Percentiles rank a stretch among this genome's conserved stretches.
phyloP scores from a whole-genome alignment of 139 green algal genomes.

The Mychonastes homosphaera region DNA sequence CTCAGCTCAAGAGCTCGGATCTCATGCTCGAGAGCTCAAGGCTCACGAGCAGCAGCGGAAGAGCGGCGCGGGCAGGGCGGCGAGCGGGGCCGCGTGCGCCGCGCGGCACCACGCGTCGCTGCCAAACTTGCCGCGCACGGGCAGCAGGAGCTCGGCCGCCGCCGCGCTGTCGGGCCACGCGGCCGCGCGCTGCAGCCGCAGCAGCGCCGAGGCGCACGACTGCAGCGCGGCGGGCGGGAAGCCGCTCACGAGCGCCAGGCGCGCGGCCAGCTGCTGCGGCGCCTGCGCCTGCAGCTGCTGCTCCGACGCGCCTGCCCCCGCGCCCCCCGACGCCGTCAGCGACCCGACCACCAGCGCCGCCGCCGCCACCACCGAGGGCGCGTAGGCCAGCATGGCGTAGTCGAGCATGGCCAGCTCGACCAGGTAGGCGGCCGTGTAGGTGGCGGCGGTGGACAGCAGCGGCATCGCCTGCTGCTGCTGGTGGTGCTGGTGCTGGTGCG shows the following conservation, averaged over 20 bases:
- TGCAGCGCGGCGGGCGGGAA: constrained; percentile 4
- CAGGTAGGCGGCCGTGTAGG: background rate
- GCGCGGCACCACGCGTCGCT: too few relatives aligned
- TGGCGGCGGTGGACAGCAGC: background rate
- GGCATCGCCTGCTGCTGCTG: background rate
- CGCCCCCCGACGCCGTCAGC: background rate
- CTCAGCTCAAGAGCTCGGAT: too few relatives aligned
- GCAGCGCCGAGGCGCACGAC: constrained; percentile 4
- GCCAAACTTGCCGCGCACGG: constrained; percentile 19
- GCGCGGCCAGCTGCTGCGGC: background rate
- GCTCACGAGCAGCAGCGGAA: too few relatives aligned
- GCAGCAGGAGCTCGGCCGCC: constrained; percentile 1
- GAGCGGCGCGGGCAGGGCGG: too few relatives aligned
- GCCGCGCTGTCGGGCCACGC: background rate
- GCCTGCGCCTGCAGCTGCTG: background rate
- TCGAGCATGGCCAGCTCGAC: background rate
- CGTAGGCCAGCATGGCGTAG: background rate
- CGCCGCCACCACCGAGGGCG: constrained; percentile 7
- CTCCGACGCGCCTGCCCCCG: background rate
- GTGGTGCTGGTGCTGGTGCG: too few relatives aligned
- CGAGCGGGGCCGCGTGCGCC: too few relatives aligned
- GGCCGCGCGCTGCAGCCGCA: constrained; percentile 8
- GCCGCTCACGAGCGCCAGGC: constrained; percentile 11
- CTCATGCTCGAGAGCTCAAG: too few relatives aligned
- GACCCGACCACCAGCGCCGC: constrained; percentile 12